Conservation (phyloP, 2,329 filamentous ascomycete genomes). For the Calonectria leucothoes region DNA sequence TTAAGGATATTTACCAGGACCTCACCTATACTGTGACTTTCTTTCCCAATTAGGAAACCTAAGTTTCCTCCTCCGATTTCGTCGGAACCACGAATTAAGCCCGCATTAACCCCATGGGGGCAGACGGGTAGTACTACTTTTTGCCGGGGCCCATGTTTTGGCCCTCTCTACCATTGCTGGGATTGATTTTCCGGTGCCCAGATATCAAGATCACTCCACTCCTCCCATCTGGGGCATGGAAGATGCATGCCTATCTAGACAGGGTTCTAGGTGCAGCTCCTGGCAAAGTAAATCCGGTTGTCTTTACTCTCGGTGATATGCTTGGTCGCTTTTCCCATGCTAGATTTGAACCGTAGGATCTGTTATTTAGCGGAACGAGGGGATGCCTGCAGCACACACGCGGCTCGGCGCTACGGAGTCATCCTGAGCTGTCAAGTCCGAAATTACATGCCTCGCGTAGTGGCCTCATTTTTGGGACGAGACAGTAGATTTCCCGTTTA, state of each 20-base stretch:
- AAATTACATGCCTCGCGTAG: not conserved
- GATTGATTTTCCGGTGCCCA: conserved; percentile 5
- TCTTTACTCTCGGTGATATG: not conserved
- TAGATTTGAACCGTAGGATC: not conserved
- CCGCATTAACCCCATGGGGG: not conserved
- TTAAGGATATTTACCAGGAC: not conserved
- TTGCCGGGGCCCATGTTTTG: not conserved
- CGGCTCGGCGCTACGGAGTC: not conserved
- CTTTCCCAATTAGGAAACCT: not conserved
- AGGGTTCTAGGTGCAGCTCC: not conserved
- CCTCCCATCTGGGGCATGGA: not conserved
- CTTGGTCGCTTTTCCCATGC: not conserved
- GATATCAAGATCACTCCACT: not conserved
- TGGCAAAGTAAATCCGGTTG: not conserved
- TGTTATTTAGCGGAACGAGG: too few relatives aligned
- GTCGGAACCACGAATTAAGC: not conserved
- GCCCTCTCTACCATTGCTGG: conserved; percentile 7
- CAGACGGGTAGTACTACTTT: not conserved
- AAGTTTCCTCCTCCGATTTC: not conserved
- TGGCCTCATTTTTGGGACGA: not conserved
- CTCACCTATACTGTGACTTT: not conserved
- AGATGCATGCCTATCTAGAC: not conserved
- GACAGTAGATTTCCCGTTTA: not conserved
- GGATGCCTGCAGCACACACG: not conserved
- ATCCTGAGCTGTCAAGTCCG: not conserved